Base-by-base conservation (phyloP, 805 yeast species). In the Priceomyces carsonii region DNA sequence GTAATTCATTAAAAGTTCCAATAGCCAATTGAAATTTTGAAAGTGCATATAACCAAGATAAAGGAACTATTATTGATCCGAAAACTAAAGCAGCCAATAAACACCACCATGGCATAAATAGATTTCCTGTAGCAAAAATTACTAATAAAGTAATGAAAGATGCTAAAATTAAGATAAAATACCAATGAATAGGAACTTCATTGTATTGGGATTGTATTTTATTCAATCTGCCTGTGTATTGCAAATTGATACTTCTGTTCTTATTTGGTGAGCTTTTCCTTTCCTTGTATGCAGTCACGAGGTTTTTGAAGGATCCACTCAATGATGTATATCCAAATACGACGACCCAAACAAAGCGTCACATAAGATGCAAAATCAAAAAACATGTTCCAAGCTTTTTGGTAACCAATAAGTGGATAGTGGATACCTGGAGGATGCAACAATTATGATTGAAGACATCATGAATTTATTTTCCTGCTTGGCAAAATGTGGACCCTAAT, bases 351-450 rank as follows among this genome's bases (percentile, higher is more conserved):
- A 61, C 54, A 4, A 73, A 44, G 1, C 79, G 78, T 66, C 1
- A 66, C 48, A 43, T 73, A 74, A 0, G 78, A 75, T 1, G 78
- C 79, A 42, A 71, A 74, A 43, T 73, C 79, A 43, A 73, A 74
- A 36, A 74, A 72, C 46, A 71, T 71, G 45, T 69, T 69, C 71
- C 77, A 69, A 1, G 71, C 65, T 32, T 75, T 53, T 47, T 73
- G 78, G 4, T 73, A 63, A 0, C 79, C 78, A n/a, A n/a, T 30
- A 71, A 48, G 37, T 66, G 56, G 4, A 71, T n/a, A n/a, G n/a
- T n/a, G n/a, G n/a, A n/a, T n/a, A n/a, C n/a, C n/a, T n/a, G n/a
- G n/a, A n/a, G n/a, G n/a, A n/a, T n/a, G n/a, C n/a, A n/a, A n/a
- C n/a, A n/a, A n/a, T n/a, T n/a, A n/a, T n/a, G n/a, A n/a, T n/a